Evolutionary conservation across 805 yeast species (phyloP), one percentile per base, ranked within the genome.

Genomic region (Wickerhamiella occidentalis): DNA sequence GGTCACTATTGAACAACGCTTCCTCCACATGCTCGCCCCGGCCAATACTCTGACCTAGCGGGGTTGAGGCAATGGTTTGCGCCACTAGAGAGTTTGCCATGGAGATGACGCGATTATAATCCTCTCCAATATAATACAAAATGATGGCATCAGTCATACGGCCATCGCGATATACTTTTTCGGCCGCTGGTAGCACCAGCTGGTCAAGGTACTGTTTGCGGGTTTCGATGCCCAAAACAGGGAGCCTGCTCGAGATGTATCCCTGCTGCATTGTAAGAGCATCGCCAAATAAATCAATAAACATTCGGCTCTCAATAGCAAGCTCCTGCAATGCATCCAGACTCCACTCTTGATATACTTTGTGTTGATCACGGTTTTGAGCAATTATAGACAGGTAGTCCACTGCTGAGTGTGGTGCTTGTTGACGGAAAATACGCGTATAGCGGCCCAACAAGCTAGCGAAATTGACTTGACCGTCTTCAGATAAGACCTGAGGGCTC

Each of bases 351-450:
- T 80, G 82, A 28, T 70, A 68, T 21, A 67, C 60, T 21, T 63
- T 64, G 11, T 59, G 50, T 2, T 28, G 35, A 25, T 64, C 70
- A n/a, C 70, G 68, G 54, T 71, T 67, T 56, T 86, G 58, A 44
- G 85, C 80, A 23, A 87, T 79, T 56, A 84, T 68, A 22, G 83
- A 72, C 47, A 90, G 66, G 61, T 92, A 92, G 62, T 90, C 95
- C n/a, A 85, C 83, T 0, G 96, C 96, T 50, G 82, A 85, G 58
- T 80, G 77, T 21, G 97, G 94, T 66, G 87, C 94, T 36, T 90
- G 77, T 51, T 77, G 76, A 58, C 87, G 80, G 71, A 92, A 90
- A 15, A 80, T 77, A 54, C 87, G 75, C 9, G 92, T 83, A 65
- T 85, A 90, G 18, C 80, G 77, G 0, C 94, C 94, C 45, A 92